phyloP scores from a whole-genome alignment of 1,139 yeast genomes.

The Saccharomycopsis phalli region DNA sequence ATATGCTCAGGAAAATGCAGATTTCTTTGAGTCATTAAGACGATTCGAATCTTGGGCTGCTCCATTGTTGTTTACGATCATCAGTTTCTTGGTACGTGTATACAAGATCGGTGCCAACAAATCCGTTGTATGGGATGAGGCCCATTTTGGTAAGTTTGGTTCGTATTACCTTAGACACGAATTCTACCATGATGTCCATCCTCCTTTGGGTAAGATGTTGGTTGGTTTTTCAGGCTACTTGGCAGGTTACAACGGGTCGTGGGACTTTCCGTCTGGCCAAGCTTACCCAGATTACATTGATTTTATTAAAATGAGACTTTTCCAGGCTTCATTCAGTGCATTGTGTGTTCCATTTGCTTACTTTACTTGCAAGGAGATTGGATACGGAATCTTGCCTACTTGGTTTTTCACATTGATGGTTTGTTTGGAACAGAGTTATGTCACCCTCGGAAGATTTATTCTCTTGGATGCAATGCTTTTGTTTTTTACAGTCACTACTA shows the following conservation, averaged over 20 bases:
- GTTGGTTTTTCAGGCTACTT: constrained; percentile 90
- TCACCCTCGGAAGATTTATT: constrained; percentile 86
- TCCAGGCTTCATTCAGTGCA: constrained; percentile 86
- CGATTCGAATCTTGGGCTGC: constrained; percentile 39
- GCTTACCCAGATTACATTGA: constrained; percentile 79
- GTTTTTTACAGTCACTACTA: constrained; percentile 81
- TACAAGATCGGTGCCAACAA: constrained; percentile 63
- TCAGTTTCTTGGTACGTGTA: constrained; percentile 67
- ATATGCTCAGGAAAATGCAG: constrained; percentile 6
- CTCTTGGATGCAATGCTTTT: constrained; percentile 92
- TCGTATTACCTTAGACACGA: constrained; percentile 88
- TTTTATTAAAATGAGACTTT: constrained; percentile 85
- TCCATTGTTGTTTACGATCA: constrained; percentile 51
- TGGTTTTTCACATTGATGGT: constrained; percentile 91
- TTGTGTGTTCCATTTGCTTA: constrained; percentile 91
- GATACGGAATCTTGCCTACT: constrained; percentile 69
- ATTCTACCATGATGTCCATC: constrained; percentile 96
- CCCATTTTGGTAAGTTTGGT: constrained; percentile 94
- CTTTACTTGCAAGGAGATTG: constrained; percentile 79
- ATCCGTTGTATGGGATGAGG: constrained; percentile 93
- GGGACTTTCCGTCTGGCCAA: constrained; percentile 87
- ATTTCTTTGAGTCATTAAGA: constrained; percentile 22
- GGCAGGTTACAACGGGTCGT: constrained; percentile 93
- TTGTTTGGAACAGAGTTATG: constrained; percentile 73
- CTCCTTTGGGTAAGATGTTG: constrained; percentile 96